phyloP scores from a whole-genome alignment of 306 rosid species.

The Inga laurina region DNA sequence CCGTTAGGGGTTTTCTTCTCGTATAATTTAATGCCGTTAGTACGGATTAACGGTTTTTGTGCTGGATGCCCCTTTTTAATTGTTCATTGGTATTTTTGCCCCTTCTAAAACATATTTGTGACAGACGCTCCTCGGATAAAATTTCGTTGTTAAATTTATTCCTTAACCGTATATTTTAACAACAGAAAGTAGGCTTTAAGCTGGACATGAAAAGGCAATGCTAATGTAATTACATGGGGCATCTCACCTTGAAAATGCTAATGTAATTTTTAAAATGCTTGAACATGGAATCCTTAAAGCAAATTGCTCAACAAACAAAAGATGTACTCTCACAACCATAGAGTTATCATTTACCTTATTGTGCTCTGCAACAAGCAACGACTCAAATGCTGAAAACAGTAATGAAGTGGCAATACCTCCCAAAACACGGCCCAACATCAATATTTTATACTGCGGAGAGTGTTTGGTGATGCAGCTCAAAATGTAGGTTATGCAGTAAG shows the following conservation, averaged over 20 bases:
- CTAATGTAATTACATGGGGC: neutral
- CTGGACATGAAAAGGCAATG: neutral
- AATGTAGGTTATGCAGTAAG: too few species aligned
- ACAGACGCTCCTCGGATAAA: too few species aligned
- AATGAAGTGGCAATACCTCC: conserved; percentile 98
- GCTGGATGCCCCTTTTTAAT: too few species aligned
- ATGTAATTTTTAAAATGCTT: neutral
- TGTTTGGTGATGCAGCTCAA: conserved; percentile 98
- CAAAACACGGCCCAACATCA: conserved; percentile 94
- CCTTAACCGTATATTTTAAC: neutral
- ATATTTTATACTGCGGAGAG: conserved; percentile 81
- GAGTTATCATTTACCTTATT: conserved; percentile 66
- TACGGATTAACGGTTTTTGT: too few species aligned
- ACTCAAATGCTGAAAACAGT: conserved; percentile 92
- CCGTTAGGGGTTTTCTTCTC: too few species aligned
- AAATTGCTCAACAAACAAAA: conserved; percentile 10
- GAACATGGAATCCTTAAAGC: neutral
- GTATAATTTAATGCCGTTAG: too few species aligned
- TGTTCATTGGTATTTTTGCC: too few species aligned
- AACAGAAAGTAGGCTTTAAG: neutral
- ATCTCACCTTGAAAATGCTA: neutral
- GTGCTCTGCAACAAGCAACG: conserved; percentile 99
- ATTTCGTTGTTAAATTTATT: too few species aligned
- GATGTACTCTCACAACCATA: neutral
- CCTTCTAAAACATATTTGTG: too few species aligned